These are phyloP conservation scores for Xanthoparmelia taractica DNA, from an alignment of 495 filamentous ascomycete species.

Conservation along the genomic window DNA sequence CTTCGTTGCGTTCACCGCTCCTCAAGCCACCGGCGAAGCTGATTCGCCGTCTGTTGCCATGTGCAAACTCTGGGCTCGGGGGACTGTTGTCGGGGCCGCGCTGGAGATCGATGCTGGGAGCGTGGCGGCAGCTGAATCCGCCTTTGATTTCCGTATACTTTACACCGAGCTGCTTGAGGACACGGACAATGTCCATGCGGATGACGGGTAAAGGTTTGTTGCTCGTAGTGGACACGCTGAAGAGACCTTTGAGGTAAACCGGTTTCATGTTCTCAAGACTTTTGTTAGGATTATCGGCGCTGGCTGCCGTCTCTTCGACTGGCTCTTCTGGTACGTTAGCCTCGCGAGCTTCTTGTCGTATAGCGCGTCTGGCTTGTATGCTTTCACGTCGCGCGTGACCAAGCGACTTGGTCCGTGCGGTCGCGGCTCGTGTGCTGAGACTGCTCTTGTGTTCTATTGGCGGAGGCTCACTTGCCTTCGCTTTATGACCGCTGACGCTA, in stretches of 20 bases:
- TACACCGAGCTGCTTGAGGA: constrained; percentile 79
- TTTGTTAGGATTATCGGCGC: constrained; percentile 45
- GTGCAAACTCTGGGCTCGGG: constrained; percentile 46
- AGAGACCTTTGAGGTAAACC: constrained; percentile 93
- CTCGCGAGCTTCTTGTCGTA: constrained; percentile 57
- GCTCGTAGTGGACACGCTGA: constrained; percentile 94
- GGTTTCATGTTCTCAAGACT: constrained; percentile 70
- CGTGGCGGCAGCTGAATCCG: constrained; percentile 82
- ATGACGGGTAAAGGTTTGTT: constrained; percentile 81
- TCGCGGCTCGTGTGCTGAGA: constrained; percentile 43
- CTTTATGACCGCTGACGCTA: constrained; percentile 39
- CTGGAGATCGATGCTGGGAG: constrained; percentile 81
- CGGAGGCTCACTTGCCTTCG: constrained; percentile 32
- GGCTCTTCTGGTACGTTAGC: constrained; percentile 71
- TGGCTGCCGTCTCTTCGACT: constrained; percentile 44
- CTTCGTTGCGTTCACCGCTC: constrained; percentile 52
- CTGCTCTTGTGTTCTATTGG: constrained; percentile 35
- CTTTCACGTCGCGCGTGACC: constrained; percentile 86
- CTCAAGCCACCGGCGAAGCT: constrained; percentile 66
- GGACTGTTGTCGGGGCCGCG: constrained; percentile 53
- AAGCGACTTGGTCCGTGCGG: constrained; percentile 77
- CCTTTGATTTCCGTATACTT: constrained; percentile 87
- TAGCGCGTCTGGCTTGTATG: constrained; percentile 72
- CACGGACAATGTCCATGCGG: constrained; percentile 83
- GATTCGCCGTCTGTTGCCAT: constrained; percentile 65